Percentiles rank a stretch among this genome's conserved stretches.
Evolutionary conservation across 306 rosid species (phyloP).

Genomic region (Dryas octopetala): DNA sequence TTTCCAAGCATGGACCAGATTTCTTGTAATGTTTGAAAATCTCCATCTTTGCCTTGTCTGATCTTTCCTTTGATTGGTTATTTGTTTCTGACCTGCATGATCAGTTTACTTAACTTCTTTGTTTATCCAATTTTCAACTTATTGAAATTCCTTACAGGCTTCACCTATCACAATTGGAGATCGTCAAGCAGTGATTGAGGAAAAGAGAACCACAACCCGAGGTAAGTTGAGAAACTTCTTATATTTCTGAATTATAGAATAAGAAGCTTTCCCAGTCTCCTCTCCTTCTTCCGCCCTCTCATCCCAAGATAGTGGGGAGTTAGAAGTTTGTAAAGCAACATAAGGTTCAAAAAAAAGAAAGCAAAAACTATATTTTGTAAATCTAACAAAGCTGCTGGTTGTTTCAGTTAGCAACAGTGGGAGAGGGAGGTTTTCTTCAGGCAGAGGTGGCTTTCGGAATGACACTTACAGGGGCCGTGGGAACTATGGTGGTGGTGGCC

Average conservation of each 20-base stretch:
- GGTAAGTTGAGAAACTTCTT: slow-evolving; percentile 40
- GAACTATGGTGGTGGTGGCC: slow-evolving; percentile 68
- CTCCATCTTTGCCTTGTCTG: neutral
- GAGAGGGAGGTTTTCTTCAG: slow-evolving; percentile 85
- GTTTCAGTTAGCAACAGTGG: slow-evolving; percentile 66
- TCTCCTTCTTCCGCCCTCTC: neutral
- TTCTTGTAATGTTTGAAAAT: neutral
- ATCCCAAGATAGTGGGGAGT: no score
- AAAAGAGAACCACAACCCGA: slow-evolving; percentile 89
- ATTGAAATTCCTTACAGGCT: slow-evolving; percentile 55
- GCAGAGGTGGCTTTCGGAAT: slow-evolving; percentile 69
- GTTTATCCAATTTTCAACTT: slow-evolving; percentile 12
- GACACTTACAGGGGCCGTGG: slow-evolving; percentile 76
- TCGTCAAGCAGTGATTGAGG: slow-evolving; percentile 79
- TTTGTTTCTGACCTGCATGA: neutral
- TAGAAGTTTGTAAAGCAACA: neutral
- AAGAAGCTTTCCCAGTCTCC: slow-evolving; percentile 7
- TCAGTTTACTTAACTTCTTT: neutral
- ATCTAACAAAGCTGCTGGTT: slow-evolving; percentile 27
- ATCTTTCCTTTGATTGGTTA: neutral
- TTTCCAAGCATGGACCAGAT: neutral
- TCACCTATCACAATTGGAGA: slow-evolving; percentile 71
- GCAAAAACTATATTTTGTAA: neutral
- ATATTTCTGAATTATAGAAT: neutral
- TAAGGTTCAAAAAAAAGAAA: neutral